Base-by-base conservation (phyloP, 768 basidiomycete genomes). In the Phaeotremella skinneri region DNA sequence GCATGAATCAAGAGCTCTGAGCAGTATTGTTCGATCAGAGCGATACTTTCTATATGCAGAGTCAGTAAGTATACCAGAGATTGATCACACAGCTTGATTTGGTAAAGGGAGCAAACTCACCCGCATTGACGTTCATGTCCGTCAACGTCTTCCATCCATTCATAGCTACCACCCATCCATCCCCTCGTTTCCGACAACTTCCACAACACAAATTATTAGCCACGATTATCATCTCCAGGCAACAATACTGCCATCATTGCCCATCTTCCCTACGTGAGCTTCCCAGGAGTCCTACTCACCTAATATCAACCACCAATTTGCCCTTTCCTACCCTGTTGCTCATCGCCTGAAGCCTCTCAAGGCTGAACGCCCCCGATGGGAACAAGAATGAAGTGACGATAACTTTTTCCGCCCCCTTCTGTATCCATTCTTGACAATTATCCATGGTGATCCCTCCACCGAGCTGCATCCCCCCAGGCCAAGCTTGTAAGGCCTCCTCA, bases 341-440 rank as follows among this genome's bases (percentile, higher is more conserved):
- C 16, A 98, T 78, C 0, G 74, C 76, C 66, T 83, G 78, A 27
- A 99, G 79, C 49, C 89, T 80, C 43, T 87, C 84, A 61, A 87
- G 74, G 17, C 87, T 87, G 79, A 98, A 94, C 62, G 81, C 85
- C 2, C 81, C 87, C n/a, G 78, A 76, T 0, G 96, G 93, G 63
- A 99, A 99, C 42, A 99, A 85, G 78, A 86, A 90, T 13, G 93
- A 96, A 2, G 96, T 99, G n/a, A 99, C 89, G 53, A 99, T 97
- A 65, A 98, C 85, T 82, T 99, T 98, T 73, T 87, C 87, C 17
- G 96, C 96, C 3, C 94, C 94, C 1, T 83, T 83, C 37, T 87
- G 83, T 51, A 98, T 76, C 96, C 96, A 99, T 57, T 84, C 82
- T 47, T 78, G 75, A 0, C 91, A 91, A 72, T 98, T 98, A 32